A percentile compares a stretch with the other conserved stretches of the same genome.
phyloP scores from a whole-genome alignment of 2,329 filamentous ascomycete species.

The Cladophialophora psammophila region DNA sequence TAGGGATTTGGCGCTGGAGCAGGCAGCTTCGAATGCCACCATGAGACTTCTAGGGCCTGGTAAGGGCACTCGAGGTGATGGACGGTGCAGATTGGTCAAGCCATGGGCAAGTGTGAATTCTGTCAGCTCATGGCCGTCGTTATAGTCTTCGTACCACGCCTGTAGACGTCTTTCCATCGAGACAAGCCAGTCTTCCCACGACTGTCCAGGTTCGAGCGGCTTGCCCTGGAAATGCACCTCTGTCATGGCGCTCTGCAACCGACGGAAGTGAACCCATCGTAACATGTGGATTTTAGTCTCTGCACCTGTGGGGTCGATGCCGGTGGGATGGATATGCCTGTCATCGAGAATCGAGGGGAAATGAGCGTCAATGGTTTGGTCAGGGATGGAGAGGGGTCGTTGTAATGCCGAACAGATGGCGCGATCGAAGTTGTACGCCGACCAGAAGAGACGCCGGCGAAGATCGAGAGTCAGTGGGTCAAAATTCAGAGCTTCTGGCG shows the following conservation, averaged over 20 bases:
- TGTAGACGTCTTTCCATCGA: conserved; percentile 41
- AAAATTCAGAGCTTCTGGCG: conserved; percentile 36
- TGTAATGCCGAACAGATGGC: conserved; percentile 42
- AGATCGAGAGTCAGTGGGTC: conserved; percentile 41
- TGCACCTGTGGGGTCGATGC: conserved; percentile 38
- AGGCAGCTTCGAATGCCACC: conserved; percentile 42
- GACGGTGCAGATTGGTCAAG: conserved; percentile 41
- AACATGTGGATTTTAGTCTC: conserved; percentile 41
- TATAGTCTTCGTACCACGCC: conserved; percentile 41
- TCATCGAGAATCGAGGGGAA: conserved; percentile 41
- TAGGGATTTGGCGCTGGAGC: conserved; percentile 38
- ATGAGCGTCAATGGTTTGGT: conserved; percentile 41
- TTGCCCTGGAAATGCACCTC: conserved; percentile 44
- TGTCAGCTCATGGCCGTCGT: conserved; percentile 40
- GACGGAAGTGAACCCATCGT: conserved; percentile 41
- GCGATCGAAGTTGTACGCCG: conserved; percentile 42
- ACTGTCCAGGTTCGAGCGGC: conserved; percentile 38
- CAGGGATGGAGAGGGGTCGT: conserved; percentile 43
- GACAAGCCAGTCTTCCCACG: conserved; percentile 43
- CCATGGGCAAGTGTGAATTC: conserved; percentile 41
- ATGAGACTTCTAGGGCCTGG: conserved; percentile 39
- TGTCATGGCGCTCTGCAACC: conserved; percentile 42
- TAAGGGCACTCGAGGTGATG: conserved; percentile 41
- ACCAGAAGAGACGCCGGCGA: conserved; percentile 42
- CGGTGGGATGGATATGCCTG: conserved; percentile 39